Base-by-base conservation (phyloP, 2,329 filamentous ascomycete genomes). In the Ophiocordyceps sinensis region DNA sequence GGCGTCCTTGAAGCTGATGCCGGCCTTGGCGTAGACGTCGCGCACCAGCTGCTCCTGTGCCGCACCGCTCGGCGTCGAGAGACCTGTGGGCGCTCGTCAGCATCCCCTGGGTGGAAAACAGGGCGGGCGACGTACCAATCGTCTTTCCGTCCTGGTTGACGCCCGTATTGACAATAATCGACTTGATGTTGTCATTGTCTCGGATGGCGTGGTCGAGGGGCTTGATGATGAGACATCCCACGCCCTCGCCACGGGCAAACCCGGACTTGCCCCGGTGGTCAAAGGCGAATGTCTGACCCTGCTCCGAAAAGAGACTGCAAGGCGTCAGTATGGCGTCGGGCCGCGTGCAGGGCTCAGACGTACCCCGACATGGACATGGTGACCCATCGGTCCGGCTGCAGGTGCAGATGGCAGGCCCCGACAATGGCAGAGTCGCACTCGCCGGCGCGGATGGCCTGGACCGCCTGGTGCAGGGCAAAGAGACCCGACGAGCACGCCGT, bases 231-330 rank as follows among this genome's bases (percentile, higher is more conserved):
- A 81, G 48, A 39, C 70, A 62, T 7, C 62, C 72, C 17, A 69
- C 66, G 4, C 75, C 77, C 47, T 81, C 77, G 9, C 74, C 77
- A 10, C 77, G 67, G 0, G 68, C 75, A 47, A 77, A 82, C 0
- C 78, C 79, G 32, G 28, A 48, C 17, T 53, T 37, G 38, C 51
- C 53, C 42, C 52, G 38, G 44, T 56, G 45, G 48, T 59, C 45
- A 28, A 51, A 48, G 32, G 70, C 70, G 39, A 64, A 66, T 13
- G 67, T 75, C 31, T 66, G 61, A 2, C 71, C 71, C 0, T 65
- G 64, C 28, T 71, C 65, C 1, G 69, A 71, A 21, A 77, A 64
- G 38, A 49, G 45, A 7, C 52, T 51, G 23, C 1, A 14, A 11
- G 6, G 15, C 19, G 32, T 36, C 15, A 38, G 36, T 2, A 15